Evolutionary conservation across 2,329 filamentous ascomycete genomes (phyloP).

Genomic region (Diaporthe longicolla): DNA sequence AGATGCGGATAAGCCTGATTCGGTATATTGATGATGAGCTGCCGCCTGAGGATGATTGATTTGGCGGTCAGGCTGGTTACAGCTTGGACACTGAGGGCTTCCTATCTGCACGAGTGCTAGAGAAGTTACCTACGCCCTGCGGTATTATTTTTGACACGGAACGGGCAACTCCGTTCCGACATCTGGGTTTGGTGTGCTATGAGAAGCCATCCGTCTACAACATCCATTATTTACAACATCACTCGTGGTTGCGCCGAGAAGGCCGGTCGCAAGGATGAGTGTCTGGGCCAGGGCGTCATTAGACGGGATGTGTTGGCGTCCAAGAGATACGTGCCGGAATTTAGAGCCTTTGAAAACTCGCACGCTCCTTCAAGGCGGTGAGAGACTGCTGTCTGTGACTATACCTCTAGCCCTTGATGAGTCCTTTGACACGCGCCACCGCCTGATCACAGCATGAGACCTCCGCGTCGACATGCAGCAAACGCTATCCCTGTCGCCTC

Average conservation of each 20-base stretch:
- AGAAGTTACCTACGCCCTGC: not conserved
- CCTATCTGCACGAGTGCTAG: not conserved
- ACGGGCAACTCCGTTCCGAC: not conserved
- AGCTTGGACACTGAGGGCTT: too few relatives aligned
- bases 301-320: not conserved
- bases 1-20: slow-evolving; percentile 94
- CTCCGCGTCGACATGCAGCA: not conserved
- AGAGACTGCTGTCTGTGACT: not conserved
- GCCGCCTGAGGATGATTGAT: slow-evolving; percentile 93
- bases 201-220: not conserved
- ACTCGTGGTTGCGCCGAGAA: not conserved
- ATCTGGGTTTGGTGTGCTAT: not conserved
- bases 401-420: not conserved
- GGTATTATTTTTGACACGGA: not conserved
- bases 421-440: not conserved
- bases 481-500: not conserved
- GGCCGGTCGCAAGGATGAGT: not conserved
- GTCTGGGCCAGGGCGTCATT: not conserved
- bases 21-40: slow-evolving; percentile 98
- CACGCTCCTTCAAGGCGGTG: not conserved
- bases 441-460: not conserved
- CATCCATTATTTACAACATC: not conserved
- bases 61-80: slow-evolving; percentile 45
- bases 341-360: not conserved
- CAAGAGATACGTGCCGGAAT: not conserved